These are phyloP conservation scores for Didymellaceae sp. DNA, from an alignment of 2,329 filamentous ascomycete species.

Conservation along the genomic window DNA sequence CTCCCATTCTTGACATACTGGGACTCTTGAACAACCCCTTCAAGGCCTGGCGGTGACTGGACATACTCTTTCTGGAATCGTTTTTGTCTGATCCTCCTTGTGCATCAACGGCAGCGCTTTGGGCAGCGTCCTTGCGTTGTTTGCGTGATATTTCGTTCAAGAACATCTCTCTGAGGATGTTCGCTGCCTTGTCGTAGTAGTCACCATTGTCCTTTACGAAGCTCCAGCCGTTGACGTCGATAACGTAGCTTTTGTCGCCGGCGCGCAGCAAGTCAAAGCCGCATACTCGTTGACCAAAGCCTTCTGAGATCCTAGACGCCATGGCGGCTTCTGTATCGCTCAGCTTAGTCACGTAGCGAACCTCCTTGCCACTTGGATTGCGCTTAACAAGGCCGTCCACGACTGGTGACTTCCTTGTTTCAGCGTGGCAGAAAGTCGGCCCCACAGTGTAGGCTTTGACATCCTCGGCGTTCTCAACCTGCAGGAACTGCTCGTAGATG, in stretches of 20 bases:
- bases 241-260: constrained; percentile 90
- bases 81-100: constrained; percentile 28
- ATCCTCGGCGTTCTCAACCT: constrained; percentile 95
- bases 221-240: constrained; percentile 99
- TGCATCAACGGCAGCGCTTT: constrained; percentile 45
- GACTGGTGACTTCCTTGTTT: constrained; percentile 95
- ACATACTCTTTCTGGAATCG: constrained; percentile 43
- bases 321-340: constrained; percentile 81
- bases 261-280: constrained; percentile 93
- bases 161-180: constrained; percentile 87
- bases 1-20: constrained; percentile 66
- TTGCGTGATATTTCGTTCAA: constrained; percentile 75
- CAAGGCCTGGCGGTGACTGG: constrained; percentile 53
- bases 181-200: constrained; percentile 91
- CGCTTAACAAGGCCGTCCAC: constrained; percentile 94
- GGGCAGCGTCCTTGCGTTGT: constrained; percentile 53
- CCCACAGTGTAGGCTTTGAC: constrained; percentile 99
- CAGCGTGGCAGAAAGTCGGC: constrained; percentile 89
- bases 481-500: constrained; percentile 96
- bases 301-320: constrained; percentile 85
- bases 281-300: constrained; percentile 94
- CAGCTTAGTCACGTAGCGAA: constrained; percentile 90
- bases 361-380: constrained; percentile 96
- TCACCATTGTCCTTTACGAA: constrained; percentile 99
- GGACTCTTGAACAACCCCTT: constrained; percentile 69